Percentiles rank a stretch among this genome's conserved stretches.
phyloP scores from a whole-genome alignment of 768 basidiomycete genomes.

The Amanita phalloides region DNA sequence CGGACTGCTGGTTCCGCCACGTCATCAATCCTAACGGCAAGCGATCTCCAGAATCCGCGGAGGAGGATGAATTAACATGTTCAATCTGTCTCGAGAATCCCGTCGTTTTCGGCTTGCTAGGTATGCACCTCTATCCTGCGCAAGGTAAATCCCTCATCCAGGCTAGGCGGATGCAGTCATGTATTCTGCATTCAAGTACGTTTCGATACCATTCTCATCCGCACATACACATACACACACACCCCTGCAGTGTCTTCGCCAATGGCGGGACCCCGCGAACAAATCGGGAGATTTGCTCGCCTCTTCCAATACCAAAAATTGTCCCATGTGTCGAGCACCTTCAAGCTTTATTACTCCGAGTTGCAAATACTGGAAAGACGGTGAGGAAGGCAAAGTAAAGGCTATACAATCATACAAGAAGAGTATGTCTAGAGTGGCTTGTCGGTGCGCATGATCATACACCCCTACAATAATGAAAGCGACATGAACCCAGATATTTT shows the following conservation, averaged over 20 bases:
- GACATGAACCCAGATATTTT: slow-evolving; percentile 41
- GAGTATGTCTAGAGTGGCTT: slow-evolving; percentile 63
- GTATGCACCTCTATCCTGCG: slow-evolving; percentile 23
- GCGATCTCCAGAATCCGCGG: slow-evolving; percentile 12
- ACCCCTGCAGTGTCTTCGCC: slow-evolving; percentile 54
- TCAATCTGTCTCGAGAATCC: slow-evolving; percentile 73
- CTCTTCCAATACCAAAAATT: slow-evolving; percentile 60
- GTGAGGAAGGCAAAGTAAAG: slow-evolving; percentile 38
- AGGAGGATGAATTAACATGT: slow-evolving; percentile 43
- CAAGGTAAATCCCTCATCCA: slow-evolving; percentile 6
- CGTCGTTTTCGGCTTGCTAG: slow-evolving; percentile 53
- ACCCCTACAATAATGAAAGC: background rate
- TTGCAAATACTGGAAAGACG: slow-evolving; percentile 51
- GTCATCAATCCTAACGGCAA: slow-evolving; percentile 13
- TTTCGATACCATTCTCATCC: slow-evolving; percentile 1
- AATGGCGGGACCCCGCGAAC: slow-evolving; percentile 58
- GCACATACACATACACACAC: background rate
- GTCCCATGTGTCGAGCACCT: slow-evolving; percentile 63
- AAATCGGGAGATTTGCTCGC: slow-evolving; percentile 39
- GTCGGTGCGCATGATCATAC: slow-evolving; percentile 35
- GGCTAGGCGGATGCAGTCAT: slow-evolving; percentile 60
- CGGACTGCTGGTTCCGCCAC: slow-evolving; percentile 71
- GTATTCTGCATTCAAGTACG: slow-evolving; percentile 65
- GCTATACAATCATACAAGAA: slow-evolving; percentile 51
- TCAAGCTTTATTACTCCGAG: slow-evolving; percentile 69